Evolutionary conservation across 305 asterid genomes (phyloP), one percentile per base, ranked within the genome.

Genomic region (Solanum hybrid): DNA sequence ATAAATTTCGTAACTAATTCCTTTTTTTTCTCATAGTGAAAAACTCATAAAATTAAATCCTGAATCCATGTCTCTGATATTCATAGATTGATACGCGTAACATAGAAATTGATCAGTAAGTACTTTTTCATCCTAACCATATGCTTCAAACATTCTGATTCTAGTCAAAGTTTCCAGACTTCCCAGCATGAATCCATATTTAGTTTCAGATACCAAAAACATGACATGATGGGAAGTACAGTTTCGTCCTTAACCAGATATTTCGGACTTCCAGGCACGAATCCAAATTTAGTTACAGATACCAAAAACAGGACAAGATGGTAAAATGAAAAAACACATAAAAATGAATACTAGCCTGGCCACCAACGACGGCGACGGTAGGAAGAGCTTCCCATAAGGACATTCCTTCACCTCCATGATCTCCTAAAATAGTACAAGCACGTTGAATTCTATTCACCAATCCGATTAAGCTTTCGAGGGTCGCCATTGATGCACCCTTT

Each of bases 381-480:
- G 99, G 99, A 89, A 97, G 98, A 90, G 99, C 99, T 92, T 97
- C 99, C 99, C 99, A 97, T 2, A 97, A 98, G 80, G 99, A 97
- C 96, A 93, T 90, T 90, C 98, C 98, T 91, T 96, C 98, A 81
- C 99, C 99, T 74, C 99, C 99, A 92, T 97, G 99, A 95, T 97
- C 99, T 40, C 99, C 99, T 87, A 97, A 92, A 36, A 95, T 97
- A 28, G 99, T 97, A 93, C 99, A 97, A 76, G 98, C 99, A 91
- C 98, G 93, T 90, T 97, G 99, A 88, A 97, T 97, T 88, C 93
- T 93, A 93, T 96, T 96, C 36, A 97, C 99, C 69, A 97, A 94
- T 82, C 99, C 99, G 92, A 97, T 97, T 96, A 97, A 93, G 93
- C 98, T 97, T 92, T 96, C 98, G 96, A 97, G 93, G 75, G 98